A percentile compares a stretch with the other conserved stretches of the same genome.
Evolutionary conservation across 352 stramenopile species (phyloP).

Genomic region (Globisporangium paroecandrum): DNA sequence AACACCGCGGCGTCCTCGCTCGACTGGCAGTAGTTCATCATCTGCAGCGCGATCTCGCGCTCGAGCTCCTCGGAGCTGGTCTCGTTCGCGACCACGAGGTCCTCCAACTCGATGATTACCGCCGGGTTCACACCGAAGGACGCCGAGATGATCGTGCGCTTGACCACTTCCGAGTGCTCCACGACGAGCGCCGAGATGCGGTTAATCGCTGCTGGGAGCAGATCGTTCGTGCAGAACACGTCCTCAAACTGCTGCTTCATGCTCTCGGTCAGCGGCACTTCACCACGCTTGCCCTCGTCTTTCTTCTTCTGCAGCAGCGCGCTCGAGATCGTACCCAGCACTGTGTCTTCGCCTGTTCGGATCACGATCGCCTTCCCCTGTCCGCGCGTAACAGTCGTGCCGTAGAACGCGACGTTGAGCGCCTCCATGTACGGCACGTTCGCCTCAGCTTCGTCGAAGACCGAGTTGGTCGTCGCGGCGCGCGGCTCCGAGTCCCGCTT

Average conservation of each 20-base stretch:
- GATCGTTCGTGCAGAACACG: slow-evolving; percentile 35
- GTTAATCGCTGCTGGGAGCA: slow-evolving; percentile 31
- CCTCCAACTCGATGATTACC: slow-evolving; percentile 42
- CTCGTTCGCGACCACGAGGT: slow-evolving; percentile 39
- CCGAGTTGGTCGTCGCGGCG: slow-evolving; percentile 28
- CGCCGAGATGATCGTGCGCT: slow-evolving; percentile 36
- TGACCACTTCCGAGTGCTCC: slow-evolving; percentile 40
- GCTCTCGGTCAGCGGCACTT: slow-evolving; percentile 32
- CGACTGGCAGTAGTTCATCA: slow-evolving; percentile 29
- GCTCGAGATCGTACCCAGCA: slow-evolving; percentile 38
- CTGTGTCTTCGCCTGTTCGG: slow-evolving; percentile 40
- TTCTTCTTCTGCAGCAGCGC: slow-evolving; percentile 30
- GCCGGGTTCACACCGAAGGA: slow-evolving; percentile 44
- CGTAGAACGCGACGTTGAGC: slow-evolving; percentile 51
- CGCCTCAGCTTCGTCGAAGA: slow-evolving; percentile 39
- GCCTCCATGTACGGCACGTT: slow-evolving; percentile 48
- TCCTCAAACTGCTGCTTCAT: slow-evolving; percentile 41
- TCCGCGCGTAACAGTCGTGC: slow-evolving; percentile 35
- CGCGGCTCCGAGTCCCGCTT: slow-evolving; percentile 23
- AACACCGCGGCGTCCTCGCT: slow-evolving; percentile 40
- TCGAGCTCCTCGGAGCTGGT: slow-evolving; percentile 39
- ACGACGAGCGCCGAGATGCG: slow-evolving; percentile 45
- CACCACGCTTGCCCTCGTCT: slow-evolving; percentile 20
- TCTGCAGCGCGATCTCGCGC: slow-evolving; percentile 41
- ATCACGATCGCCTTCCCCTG: slow-evolving; percentile 48